phyloP scores from a whole-genome alignment of 345 rosid genomes.

The Passiflora organensis region DNA sequence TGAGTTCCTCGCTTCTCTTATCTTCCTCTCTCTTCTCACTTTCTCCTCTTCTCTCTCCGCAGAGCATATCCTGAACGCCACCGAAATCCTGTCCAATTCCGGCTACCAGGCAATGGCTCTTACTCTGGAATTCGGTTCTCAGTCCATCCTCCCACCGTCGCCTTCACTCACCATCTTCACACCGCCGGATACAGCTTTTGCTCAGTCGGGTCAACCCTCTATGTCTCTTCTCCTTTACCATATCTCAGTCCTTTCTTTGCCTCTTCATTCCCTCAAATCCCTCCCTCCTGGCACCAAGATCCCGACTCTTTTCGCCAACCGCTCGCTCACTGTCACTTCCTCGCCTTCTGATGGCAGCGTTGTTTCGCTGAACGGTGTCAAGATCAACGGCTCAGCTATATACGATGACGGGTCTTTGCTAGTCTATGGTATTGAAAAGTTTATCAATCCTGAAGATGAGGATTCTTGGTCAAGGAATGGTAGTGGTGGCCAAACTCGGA shows the following conservation, averaged over 20 bases:
- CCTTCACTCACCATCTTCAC: conserved; percentile 44
- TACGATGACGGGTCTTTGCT: conserved; percentile 35
- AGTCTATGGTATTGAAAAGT: conserved; percentile 28
- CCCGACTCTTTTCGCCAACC: conserved; percentile 33
- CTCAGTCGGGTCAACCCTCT: conserved; percentile 40
- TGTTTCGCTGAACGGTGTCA: conserved; percentile 26
- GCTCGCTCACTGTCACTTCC: conserved; percentile 34
- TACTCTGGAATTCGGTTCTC: conserved; percentile 27
- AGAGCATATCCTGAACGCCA: conserved; percentile 23
- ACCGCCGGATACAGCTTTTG: conserved; percentile 41
- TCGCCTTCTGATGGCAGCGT: background rate
- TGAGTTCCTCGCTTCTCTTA: background rate
- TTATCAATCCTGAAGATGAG: conserved; percentile 27
- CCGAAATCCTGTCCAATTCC: conserved; percentile 26
- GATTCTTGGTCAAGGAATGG: background rate
- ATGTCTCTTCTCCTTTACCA: conserved; percentile 39
- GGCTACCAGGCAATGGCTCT: conserved; percentile 40
- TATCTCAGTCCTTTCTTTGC: conserved; percentile 35
- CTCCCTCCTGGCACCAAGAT: conserved; percentile 31
- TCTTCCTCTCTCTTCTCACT: conserved; percentile 8
- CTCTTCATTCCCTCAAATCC: conserved; percentile 26
- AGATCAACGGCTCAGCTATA: conserved; percentile 22
- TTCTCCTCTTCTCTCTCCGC: conserved; percentile 13
- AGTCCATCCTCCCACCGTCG: conserved; percentile 4
- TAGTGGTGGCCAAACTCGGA: background rate